Percentiles rank a stretch among this genome's conserved stretches.
Evolutionary conservation across 768 basidiomycete species (phyloP).

Genomic region (Lactarius psammicola): DNA sequence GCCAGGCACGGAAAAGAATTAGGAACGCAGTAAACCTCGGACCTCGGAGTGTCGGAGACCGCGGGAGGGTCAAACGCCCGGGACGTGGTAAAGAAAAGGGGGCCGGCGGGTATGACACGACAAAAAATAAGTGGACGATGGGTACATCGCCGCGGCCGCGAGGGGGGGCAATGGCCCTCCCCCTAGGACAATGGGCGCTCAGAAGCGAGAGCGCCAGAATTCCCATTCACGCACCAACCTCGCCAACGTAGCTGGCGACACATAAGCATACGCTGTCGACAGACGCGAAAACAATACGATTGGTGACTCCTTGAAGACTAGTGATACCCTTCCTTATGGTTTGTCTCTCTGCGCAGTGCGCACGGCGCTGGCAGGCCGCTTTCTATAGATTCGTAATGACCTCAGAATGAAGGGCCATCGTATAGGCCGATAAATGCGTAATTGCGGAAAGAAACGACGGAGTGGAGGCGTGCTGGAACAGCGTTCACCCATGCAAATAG

Average conservation of each 20-base stretch:
- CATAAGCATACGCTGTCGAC: not conserved
- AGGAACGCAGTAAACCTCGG: conserved; percentile 48
- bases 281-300: conserved; percentile 49
- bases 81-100: not conserved
- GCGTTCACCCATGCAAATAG: conserved; percentile 43
- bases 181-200: conserved; percentile 45
- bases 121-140: conserved; percentile 63
- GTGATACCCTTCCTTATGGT: conserved; percentile 66
- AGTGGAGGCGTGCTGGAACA: conserved; percentile 49
- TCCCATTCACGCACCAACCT: conserved; percentile 67
- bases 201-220: conserved; percentile 60
- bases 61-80: conserved; percentile 30
- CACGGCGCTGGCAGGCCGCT: conserved; percentile 50
- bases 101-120: conserved; percentile 45
- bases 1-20: not conserved
- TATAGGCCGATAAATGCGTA: conserved; percentile 54
- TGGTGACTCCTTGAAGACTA: conserved; percentile 55
- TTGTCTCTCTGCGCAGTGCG: conserved; percentile 57
- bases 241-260: conserved; percentile 61
- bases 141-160: conserved; percentile 57
- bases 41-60: conserved; percentile 74
- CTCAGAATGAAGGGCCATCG: conserved; percentile 58
- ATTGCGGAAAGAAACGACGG: conserved; percentile 53
- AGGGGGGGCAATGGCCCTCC: conserved; percentile 44
- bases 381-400: conserved; percentile 66